Evolutionary conservation across 768 basidiomycete genomes (phyloP), one percentile per base, ranked within the genome.

Genomic region (Pleurotus citrinopileatus): DNA sequence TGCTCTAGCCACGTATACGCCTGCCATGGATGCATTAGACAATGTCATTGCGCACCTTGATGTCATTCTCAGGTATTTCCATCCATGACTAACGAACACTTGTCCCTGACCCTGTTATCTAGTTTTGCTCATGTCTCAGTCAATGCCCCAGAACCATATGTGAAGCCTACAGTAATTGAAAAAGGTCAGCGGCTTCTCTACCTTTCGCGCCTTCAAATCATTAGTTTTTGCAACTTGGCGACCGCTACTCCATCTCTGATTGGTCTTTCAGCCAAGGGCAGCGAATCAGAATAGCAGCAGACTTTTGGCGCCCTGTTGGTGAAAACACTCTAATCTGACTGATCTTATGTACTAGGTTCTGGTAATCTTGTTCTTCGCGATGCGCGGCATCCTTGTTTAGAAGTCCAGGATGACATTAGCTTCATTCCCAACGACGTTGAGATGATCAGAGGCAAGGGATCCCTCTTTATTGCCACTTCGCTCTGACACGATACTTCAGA

Each of bases 401-500:
- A 99, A 67, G 89, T 96, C 3, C 94, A 98, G 64, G 96, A 98
- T 47, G 97, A 94, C 36, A 79, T 99, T 37, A 87, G 81, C 62
- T 98, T 98, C 67, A 98, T 99, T 60, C 79, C 95, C 1, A 99
- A 98, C 64, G 92, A 98, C 63, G 85, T 97, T 29, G 86, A 94
- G 65, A 93, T 98, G 91, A 82, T 89, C 43, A 94, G 93, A 74
- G 86, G 91, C 84, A 59, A 52, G 72, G 59, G 29, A 36, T n/a
- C 7, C 10, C 23, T 15, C 9, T 42, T 32, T 27, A 20, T 9
- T 48, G 36, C 29, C 20, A 26, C 20, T 34, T 51, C 37, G 9
- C 8, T 15, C 36, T 44, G 45, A 43, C 32, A 48, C 26, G 34
- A 5, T 55, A 20, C 20, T 13, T 6, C 52, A 91, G 91, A 81